Base-by-base conservation (phyloP, 2,329 filamentous ascomycete species). In the Fusarium clavum region DNA sequence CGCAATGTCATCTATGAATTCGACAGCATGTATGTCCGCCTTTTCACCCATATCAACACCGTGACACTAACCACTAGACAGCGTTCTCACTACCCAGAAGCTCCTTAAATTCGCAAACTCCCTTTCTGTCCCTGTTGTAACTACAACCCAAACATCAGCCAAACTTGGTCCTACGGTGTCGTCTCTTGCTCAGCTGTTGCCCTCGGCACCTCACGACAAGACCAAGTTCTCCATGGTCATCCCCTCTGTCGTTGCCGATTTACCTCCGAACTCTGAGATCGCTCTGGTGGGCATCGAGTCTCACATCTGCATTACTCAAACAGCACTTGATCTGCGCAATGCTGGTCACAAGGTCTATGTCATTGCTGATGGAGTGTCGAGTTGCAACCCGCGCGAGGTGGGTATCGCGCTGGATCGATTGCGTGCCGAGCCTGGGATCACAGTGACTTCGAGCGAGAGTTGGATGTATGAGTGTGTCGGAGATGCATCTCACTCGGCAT, bases 261-360 rank as follows among this genome's bases (percentile, higher is more conserved):
- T 81, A 22, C 67, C 76, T 2, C 74, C 80, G 1, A 77, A 77
- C 1, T 82, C 87, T 24, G 87, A 91, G 74, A 87, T 94, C 56
- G 91, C 93, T 58, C 89, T 98, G 68, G 91, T 97, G 18, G 95
- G 95, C 40, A 97, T 98, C 77, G 95, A 98, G 82, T 88, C 89
- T 43, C 95, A 98, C 81, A 96, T 98, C 78, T 98, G 95, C 84
- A 90, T 98, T 30, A 94, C 93, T 65, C 95, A 98, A 85, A 98
- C 95, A 44, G 89, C 93, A 18, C 85, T 98, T 44, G 95, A 98
- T 82, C 83, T 97, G 51, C 83, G 96, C 45, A 83, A 84, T 24
- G 85, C 86, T 2, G 94, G 94, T 1, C 93, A 97, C 80, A 84
- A 85, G 56, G 95, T 98, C 9, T 97, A 97, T 79, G 84, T 98